Conservation (phyloP, 129 eudicot genomes). For the Escallonia herrerae region DNA sequence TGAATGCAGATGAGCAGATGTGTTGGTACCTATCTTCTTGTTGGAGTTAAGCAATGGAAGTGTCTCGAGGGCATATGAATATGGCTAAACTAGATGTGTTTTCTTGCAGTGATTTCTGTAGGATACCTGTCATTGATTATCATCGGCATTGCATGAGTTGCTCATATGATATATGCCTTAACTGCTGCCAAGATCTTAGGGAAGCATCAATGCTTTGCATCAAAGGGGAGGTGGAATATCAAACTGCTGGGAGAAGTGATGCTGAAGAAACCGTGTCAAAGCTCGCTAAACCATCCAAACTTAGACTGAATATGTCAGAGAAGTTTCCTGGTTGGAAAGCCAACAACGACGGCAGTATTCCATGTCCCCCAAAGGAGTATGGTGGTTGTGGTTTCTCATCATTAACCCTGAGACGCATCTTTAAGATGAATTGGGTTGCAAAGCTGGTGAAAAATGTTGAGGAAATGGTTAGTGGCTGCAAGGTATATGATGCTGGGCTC, state of each 20-base stretch:
- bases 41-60: neutral
- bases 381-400: conserved; percentile 81
- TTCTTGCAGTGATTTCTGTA: conserved; percentile 75
- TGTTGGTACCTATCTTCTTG: conserved; percentile 51
- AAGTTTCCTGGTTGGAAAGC: conserved; percentile 64
- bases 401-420: conserved; percentile 65
- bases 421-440: conserved; percentile 98
- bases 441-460: conserved; percentile 85
- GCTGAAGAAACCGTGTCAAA: conserved; percentile 17
- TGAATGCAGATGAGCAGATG: conserved; percentile 97
- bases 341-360: conserved; percentile 61
- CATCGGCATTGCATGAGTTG: conserved; percentile 86
- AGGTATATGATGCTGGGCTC: conserved; percentile 30
- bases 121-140: conserved; percentile 86
- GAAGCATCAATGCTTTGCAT: conserved; percentile 34
- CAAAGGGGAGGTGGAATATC: conserved; percentile 25
- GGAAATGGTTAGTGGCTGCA: conserved; percentile 94
- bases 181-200: conserved; percentile 90
- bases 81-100: conserved; percentile 8
- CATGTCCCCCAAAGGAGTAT: conserved; percentile 68
- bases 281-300: conserved; percentile 25
- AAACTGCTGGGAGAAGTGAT: conserved; percentile 18
- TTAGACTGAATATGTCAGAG: conserved; percentile 24
- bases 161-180: conserved; percentile 92
- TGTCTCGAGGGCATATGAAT: neutral